Percentiles rank a stretch among this genome's conserved stretches.
Conservation (phyloP, 139 green algal genomes). For the Chlorella sp. region DNA sequence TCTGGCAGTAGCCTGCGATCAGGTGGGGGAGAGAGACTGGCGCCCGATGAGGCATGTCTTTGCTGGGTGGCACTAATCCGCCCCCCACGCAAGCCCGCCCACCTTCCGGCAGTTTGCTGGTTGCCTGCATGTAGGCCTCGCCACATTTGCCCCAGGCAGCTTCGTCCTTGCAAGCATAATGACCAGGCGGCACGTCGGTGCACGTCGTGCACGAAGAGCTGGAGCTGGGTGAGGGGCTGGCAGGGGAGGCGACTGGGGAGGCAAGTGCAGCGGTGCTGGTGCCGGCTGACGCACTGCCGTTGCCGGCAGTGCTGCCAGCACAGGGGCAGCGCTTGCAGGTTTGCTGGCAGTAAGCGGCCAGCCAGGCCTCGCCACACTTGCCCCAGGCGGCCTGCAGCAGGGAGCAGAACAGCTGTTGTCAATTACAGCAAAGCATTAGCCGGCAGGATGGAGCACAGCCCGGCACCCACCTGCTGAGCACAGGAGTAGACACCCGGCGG, state of each 20-base stretch:
- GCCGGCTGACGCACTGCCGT: too few relatives aligned
- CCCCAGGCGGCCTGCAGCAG: background rate
- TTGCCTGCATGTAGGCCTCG: background rate
- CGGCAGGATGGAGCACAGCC: background rate
- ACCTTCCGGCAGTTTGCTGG: background rate
- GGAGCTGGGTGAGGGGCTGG: background rate
- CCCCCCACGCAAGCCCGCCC: background rate
- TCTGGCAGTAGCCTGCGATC: background rate
- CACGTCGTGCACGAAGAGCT: background rate
- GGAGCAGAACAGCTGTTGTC: background rate
- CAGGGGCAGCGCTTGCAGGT: slow-evolving; percentile 3
- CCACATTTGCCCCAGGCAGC: slow-evolving; percentile 1
- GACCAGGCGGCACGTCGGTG: background rate
- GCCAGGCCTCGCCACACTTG: slow-evolving; percentile 4
- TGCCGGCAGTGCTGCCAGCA: background rate
- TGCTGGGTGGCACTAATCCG: background rate
- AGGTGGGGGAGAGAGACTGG: background rate
- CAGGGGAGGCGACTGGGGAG: background rate
- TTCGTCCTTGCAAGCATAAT: background rate
- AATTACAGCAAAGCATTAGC: too few relatives aligned
- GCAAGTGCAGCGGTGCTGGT: background rate
- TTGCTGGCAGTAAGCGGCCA: background rate
- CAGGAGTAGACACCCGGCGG: background rate
- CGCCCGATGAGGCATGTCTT: background rate
- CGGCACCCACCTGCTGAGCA: background rate